Evolutionary conservation across 768 basidiomycete genomes (phyloP).

Genomic region (Auricularia cornea): DNA sequence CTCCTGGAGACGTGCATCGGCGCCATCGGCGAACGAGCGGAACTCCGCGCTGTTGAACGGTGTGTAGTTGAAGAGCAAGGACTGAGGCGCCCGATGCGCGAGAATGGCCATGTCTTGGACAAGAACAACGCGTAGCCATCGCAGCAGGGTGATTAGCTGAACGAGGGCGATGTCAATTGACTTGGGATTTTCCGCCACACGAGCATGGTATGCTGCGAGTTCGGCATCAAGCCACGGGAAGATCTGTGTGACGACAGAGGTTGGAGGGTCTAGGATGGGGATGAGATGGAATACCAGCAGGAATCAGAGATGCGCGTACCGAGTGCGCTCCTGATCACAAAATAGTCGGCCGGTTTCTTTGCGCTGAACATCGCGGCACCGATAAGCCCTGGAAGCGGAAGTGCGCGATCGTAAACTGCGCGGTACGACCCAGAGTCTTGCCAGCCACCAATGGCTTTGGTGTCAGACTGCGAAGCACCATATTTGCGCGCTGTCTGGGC

Average conservation of each 20-base stretch:
- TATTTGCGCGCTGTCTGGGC: slow-evolving; percentile 22
- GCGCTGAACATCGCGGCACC: slow-evolving; percentile 26
- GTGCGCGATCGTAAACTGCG: slow-evolving; percentile 20
- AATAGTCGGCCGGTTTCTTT: slow-evolving; percentile 18
- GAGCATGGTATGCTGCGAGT: slow-evolving; percentile 6
- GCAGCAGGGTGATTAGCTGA: slow-evolving; percentile 20
- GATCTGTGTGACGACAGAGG: slow-evolving; percentile 8
- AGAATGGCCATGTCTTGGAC: slow-evolving; percentile 30
- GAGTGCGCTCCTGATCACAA: slow-evolving; percentile 15
- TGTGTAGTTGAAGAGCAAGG: slow-evolving; percentile 17
- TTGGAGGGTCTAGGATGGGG: slow-evolving; percentile 16
- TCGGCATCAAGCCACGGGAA: slow-evolving; percentile 25
- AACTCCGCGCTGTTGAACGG: slow-evolving; percentile 22
- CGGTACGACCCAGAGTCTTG: slow-evolving; percentile 16
- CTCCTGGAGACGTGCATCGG: too few relatives aligned
- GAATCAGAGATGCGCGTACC: slow-evolving; percentile 12
- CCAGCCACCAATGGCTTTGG: slow-evolving; percentile 28
- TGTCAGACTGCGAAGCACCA: slow-evolving; percentile 18
- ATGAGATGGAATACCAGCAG: neutral
- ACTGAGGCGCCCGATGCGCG: slow-evolving; percentile 12
- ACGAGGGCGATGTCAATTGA: slow-evolving; percentile 20
- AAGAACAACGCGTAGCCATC: slow-evolving; percentile 19
- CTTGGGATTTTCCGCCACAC: neutral
- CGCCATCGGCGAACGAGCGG: neutral
- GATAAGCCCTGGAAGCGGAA: slow-evolving; percentile 24